Conservation (phyloP, 495 filamentous ascomycete genomes). For the Poronia punctata region DNA sequence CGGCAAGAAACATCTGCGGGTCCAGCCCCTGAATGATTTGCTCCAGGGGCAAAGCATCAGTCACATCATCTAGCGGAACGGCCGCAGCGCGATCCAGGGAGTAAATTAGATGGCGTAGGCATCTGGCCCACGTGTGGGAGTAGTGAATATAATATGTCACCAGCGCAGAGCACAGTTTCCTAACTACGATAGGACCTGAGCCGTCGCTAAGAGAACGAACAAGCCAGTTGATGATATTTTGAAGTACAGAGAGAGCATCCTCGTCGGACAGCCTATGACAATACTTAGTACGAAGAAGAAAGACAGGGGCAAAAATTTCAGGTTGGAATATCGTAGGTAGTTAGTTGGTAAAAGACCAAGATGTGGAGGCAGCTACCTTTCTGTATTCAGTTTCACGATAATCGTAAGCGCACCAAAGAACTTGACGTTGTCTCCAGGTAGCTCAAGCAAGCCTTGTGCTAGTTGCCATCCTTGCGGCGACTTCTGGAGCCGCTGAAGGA, state of each 20-base stretch:
- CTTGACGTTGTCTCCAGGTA: slow-evolving; percentile 60
- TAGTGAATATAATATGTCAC: slow-evolving; percentile 74
- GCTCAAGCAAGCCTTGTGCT: slow-evolving; percentile 62
- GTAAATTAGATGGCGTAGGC: slow-evolving; percentile 60
- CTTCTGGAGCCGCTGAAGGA: slow-evolving; percentile 69
- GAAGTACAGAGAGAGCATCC: slow-evolving; percentile 56
- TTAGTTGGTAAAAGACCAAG: background rate
- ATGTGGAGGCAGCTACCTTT: slow-evolving; percentile 53
- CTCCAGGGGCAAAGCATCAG: slow-evolving; percentile 42
- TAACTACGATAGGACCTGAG: slow-evolving; percentile 58
- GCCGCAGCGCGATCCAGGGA: slow-evolving; percentile 50
- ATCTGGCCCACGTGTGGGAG: slow-evolving; percentile 58
- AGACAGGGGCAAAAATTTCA: too few species aligned
- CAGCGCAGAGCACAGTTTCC: slow-evolving; percentile 78
- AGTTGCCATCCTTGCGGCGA: slow-evolving; percentile 79
- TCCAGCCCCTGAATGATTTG: slow-evolving; percentile 50
- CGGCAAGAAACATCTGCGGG: slow-evolving; percentile 45
- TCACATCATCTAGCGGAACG: slow-evolving; percentile 39
- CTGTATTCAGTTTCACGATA: slow-evolving; percentile 82
- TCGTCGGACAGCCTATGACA: slow-evolving; percentile 57
- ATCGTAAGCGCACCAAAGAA: slow-evolving; percentile 96
- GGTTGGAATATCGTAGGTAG: slow-evolving; percentile 7
- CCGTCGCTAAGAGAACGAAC: slow-evolving; percentile 51
- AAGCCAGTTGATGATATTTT: slow-evolving; percentile 62
- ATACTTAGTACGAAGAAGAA: too few species aligned